A percentile compares a stretch with the other conserved stretches of the same genome.
phyloP scores from a whole-genome alignment of 2,329 filamentous ascomycete species.

The Juglanconis juglandina region DNA sequence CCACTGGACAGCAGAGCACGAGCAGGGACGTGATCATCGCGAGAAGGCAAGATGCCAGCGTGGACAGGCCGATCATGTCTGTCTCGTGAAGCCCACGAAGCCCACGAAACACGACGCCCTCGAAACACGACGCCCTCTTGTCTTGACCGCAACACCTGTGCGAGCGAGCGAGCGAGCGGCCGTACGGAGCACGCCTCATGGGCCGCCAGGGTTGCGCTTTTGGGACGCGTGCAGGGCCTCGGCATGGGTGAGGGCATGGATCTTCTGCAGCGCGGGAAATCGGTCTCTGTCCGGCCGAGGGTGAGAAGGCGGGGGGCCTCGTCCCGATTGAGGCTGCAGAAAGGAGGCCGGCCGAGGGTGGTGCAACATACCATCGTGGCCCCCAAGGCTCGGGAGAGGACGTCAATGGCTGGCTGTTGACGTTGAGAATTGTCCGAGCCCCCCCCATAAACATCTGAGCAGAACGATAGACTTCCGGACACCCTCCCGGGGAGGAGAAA shows the following conservation, averaged over 20 bases:
- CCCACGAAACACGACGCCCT: no score
- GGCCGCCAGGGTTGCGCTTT: not conserved
- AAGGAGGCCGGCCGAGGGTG: not conserved
- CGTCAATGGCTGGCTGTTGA: not conserved
- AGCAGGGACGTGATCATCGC: not conserved
- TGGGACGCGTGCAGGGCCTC: not conserved
- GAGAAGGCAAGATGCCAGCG: not conserved
- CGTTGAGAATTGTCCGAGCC: not conserved
- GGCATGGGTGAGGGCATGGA: not conserved
- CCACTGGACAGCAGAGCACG: not conserved
- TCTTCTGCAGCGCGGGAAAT: constrained; percentile 1
- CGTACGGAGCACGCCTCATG: not conserved
- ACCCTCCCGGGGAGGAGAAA: not conserved
- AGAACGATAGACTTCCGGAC: not conserved
- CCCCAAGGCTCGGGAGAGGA: not conserved
- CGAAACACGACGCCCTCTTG: no score
- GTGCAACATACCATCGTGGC: constrained; percentile 5
- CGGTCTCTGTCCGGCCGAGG: constrained; percentile 16
- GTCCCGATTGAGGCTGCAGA: constrained; percentile 8
- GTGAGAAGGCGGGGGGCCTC: constrained; percentile 2
- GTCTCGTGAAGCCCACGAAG: no score
- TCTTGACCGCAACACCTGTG: not conserved
- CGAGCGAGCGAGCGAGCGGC: not conserved
- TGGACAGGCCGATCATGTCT: not conserved
- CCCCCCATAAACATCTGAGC: not conserved